Conservation (phyloP, 257 asterid genomes). For the Thymus quinquecostatus region DNA sequence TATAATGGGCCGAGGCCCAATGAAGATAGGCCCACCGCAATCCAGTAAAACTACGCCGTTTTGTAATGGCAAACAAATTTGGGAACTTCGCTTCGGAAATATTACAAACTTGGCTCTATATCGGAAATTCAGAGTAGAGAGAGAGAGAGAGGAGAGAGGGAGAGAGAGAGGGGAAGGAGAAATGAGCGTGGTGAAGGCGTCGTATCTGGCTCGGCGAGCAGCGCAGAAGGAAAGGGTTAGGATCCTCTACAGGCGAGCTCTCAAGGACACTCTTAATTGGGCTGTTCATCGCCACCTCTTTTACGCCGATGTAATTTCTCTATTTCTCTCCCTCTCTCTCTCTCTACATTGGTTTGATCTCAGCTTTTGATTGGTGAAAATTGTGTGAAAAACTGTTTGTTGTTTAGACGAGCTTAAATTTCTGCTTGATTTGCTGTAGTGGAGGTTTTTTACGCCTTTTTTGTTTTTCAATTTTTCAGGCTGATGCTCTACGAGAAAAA, state of each 20-base stretch:
- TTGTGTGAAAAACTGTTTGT: neutral
- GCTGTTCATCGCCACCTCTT: conserved; percentile 99
- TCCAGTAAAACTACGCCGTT: conserved; percentile 27
- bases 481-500: conserved; percentile 80
- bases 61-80: neutral
- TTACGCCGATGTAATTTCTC: conserved; percentile 67
- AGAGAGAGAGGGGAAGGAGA: conserved; percentile 13
- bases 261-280: conserved; percentile 97
- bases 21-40: too few species aligned
- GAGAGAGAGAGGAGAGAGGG: conserved; percentile 7
- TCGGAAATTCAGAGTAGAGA: conserved; percentile 14
- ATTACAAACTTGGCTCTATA: conserved; percentile 2
- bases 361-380: neutral
- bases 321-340: conserved; percentile 20
- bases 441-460: neutral
- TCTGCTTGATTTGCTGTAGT: conserved; percentile 18
- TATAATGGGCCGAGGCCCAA: conserved; percentile 24
- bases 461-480: conserved; percentile 40
- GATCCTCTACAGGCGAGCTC: conserved; percentile 91
- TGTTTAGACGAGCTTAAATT: conserved; percentile 2
- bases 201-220: conserved; percentile 87
- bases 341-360: conserved; percentile 46
- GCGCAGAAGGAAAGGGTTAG: conserved; percentile 96
- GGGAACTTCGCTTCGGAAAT: neutral
- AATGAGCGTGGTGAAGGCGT: conserved; percentile 73